Evolutionary conservation across 2,329 filamentous ascomycete genomes (phyloP), one percentile per base, ranked within the genome.

Genomic region (Colletotrichum graminicola): DNA sequence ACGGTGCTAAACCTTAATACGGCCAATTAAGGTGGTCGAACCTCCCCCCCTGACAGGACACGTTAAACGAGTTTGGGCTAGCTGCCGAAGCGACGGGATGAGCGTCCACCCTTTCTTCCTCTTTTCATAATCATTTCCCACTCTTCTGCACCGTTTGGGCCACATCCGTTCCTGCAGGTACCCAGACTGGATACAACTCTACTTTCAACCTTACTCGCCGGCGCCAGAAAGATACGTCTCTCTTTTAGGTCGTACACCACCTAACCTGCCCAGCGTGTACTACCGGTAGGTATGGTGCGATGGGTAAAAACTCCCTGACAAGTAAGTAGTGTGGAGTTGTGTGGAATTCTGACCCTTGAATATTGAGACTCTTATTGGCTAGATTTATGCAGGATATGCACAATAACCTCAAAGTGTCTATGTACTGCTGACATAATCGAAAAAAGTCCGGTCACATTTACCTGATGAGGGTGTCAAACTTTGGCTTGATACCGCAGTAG

Each of bases 11-110:
- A 69, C 65, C 65, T 71, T 71, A 69, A 41, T 51, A 39, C 32
- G 11, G 59, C 65, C 69, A 71, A 68, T 71, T 63, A 71, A 68
- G 59, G 51, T 68, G 52, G 65, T 64, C 34, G 60, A 54, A 60
- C 52, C 45, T 63, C 29, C 45, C 56, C 29, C 57, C 69, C 60
- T 68, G 68, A 60, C 62, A 54, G 62, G 52, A 67, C 65, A 47
- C 68, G 34, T 36, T 36, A 36, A 36, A 36, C 34, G 34, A 51
- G n/a, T 51, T 26, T 51, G 14, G 11, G 14, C 23, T 55, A 71
- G 65, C 69, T 59, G 69, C 69, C 69, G 65, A 60, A 60, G 69
- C 65, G 52, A 63, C 54, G 54, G 47, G 59, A 59, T 64, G 59
- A n/a, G 65, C 43, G 69, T 60, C 47, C 68, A 71, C 65, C 45